Evolutionary conservation across 225 moss, liverwort and hornwort genomes (phyloP).

Genomic region (Bryoerythrophyllum caledonicum): DNA sequence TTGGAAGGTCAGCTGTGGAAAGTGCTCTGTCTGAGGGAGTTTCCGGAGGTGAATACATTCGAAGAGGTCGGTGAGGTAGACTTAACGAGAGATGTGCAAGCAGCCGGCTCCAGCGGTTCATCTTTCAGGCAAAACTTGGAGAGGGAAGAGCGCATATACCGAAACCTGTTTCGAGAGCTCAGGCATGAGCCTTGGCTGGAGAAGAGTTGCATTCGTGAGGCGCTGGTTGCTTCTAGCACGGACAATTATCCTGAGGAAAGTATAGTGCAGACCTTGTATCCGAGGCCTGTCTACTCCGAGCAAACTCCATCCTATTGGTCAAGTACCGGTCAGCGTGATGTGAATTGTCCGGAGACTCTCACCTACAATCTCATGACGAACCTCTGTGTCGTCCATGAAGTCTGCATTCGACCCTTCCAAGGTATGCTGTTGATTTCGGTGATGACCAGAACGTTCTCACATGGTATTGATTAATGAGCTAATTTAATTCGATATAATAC

Average conservation of each 20-base stretch:
- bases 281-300: slow-evolving; percentile 43
- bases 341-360: slow-evolving; percentile 68
- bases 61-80: slow-evolving; percentile 52
- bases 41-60: slow-evolving; percentile 59
- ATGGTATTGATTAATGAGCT: too few species aligned
- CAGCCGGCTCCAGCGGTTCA: slow-evolving; percentile 54
- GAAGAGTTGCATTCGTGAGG: slow-evolving; percentile 57
- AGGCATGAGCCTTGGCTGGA: slow-evolving; percentile 39
- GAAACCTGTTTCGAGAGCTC: slow-evolving; percentile 53
- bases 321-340: slow-evolving; percentile 56
- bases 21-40: slow-evolving; percentile 56
- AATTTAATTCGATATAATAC: too few species aligned
- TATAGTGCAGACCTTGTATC: slow-evolving; percentile 70
- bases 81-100: slow-evolving; percentile 38
- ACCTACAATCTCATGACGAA: slow-evolving; percentile 62
- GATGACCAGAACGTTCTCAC: too few species aligned
- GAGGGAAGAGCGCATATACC: slow-evolving; percentile 66
- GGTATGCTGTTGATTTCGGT: slow-evolving; percentile 50
- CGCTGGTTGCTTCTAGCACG: slow-evolving; percentile 78
- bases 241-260: slow-evolving; percentile 80
- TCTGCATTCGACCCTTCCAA: slow-evolving; percentile 72
- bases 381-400: slow-evolving; percentile 79
- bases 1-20: slow-evolving; percentile 74
- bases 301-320: slow-evolving; percentile 79
- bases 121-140: slow-evolving; percentile 57